Evolutionary conservation across 2,329 filamentous ascomycete species (phyloP).

Genomic region (Sporothrix protearum): DNA sequence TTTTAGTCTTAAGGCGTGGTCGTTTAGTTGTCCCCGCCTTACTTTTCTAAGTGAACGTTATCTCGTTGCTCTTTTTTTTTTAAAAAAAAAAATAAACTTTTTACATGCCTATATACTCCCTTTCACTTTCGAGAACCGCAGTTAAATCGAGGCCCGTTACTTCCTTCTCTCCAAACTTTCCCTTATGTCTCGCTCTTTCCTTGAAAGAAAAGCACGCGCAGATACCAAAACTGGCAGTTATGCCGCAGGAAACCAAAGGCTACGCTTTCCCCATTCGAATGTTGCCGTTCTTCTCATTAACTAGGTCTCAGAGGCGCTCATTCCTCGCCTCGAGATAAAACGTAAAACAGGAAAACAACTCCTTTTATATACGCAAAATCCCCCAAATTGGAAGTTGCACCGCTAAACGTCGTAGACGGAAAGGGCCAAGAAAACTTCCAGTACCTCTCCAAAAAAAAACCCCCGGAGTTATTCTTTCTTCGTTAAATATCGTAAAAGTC

Average conservation of each 20-base stretch:
- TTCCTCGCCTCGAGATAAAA: not conserved
- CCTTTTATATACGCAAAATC: not conserved
- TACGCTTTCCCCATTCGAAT: not conserved
- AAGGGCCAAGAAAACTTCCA: not conserved
- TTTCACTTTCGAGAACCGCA: not conserved
- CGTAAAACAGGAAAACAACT: not conserved
- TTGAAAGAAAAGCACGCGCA: not conserved
- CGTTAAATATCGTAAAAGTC: too few relatives aligned
- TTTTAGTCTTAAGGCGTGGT: too few relatives aligned
- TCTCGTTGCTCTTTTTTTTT: too few relatives aligned
- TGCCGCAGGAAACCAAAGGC: too few relatives aligned
- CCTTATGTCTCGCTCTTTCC: not conserved
- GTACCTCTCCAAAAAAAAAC: not conserved
- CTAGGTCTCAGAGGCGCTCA: not conserved
- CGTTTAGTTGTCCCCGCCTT: too few relatives aligned
- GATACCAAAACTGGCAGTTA: not conserved
- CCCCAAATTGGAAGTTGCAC: slow-evolving; percentile 1
- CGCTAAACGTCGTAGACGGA: not conserved
- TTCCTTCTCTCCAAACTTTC: not conserved
- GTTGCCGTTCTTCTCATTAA: not conserved
- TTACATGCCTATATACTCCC: not conserved
- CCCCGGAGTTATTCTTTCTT: too few relatives aligned
- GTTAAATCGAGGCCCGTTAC: not conserved
- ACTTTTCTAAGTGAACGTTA: too few relatives aligned
- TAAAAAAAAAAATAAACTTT: too few relatives aligned